Evolutionary conservation across 352 stramenopile genomes (phyloP).

Genomic region (Globisporangium cylindrosporum): DNA sequence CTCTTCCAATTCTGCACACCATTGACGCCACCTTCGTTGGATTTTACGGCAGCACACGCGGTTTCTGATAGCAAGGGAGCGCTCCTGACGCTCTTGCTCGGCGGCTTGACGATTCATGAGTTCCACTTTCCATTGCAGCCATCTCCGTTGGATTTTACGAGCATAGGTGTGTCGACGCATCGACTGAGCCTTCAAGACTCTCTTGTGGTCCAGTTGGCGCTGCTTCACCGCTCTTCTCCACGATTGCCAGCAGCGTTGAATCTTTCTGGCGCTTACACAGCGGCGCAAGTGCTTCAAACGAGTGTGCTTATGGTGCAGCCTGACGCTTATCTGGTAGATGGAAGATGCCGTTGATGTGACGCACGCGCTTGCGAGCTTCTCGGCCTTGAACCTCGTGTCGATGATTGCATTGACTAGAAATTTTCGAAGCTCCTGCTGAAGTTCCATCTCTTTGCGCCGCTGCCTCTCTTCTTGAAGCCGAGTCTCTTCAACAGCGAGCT

Average conservation of each 20-base stretch:
- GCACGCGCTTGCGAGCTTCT: conserved; percentile 17
- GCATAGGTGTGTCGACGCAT: background rate
- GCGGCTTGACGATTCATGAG: background rate
- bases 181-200: background rate
- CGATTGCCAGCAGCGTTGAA: conserved; percentile 20
- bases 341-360: conserved; percentile 13
- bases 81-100: conserved; percentile 5
- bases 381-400: conserved; percentile 29
- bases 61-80: conserved; percentile 4
- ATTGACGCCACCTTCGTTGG: conserved; percentile 1
- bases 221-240: background rate
- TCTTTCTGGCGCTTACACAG: conserved; percentile 15
- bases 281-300: conserved; percentile 22
- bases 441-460: conserved; percentile 15
- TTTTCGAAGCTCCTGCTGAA: conserved; percentile 24
- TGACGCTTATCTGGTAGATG: conserved; percentile 15
- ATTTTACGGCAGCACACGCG: conserved; percentile 20
- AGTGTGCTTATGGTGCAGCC: conserved; percentile 6
- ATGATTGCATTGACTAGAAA: conserved; percentile 35
- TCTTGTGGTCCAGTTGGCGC: background rate
- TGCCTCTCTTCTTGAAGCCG: conserved; percentile 23
- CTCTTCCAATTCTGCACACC: background rate
- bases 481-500: conserved; percentile 17
- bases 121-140: background rate
- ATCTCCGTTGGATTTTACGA: conserved; percentile 7